These are phyloP conservation scores for Leccinum variicolor DNA, from an alignment of 768 basidiomycete genomes.

Conservation along the genomic window DNA sequence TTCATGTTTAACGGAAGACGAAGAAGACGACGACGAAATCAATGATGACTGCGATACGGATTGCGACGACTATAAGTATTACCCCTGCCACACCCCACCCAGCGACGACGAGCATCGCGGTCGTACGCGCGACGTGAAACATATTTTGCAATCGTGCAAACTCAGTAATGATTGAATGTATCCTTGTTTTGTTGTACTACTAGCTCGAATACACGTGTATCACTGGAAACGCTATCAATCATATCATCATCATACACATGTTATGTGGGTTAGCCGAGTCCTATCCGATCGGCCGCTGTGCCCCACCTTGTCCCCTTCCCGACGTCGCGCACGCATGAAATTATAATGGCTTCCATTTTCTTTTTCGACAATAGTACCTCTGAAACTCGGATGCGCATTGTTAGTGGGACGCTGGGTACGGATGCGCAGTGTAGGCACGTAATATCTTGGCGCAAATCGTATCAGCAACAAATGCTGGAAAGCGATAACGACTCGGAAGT, in stretches of 20 bases:
- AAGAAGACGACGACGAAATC: slow-evolving; percentile 15
- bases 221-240: no score
- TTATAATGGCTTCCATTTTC: not conserved
- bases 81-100: slow-evolving; percentile 33
- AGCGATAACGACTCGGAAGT: not conserved
- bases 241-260: no score
- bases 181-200: no score
- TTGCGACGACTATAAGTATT: slow-evolving; percentile 20
- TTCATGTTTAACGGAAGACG: slow-evolving; percentile 27
- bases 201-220: no score
- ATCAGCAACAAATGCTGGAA: not conserved
- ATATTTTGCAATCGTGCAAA: not conserved
- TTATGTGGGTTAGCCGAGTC: not conserved
- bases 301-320: not conserved
- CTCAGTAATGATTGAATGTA: no score
- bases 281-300: not conserved
- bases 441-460: not conserved
- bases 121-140: not conserved
- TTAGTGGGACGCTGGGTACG: not conserved
- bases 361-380: not conserved
- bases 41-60: slow-evolving; percentile 33
- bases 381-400: not conserved
- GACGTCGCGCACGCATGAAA: not conserved
- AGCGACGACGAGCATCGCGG: slow-evolving; percentile 30
- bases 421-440: not conserved